Evolutionary conservation across 2,329 filamentous ascomycete genomes (phyloP), one percentile per base, ranked within the genome.

Genomic region (Xylaria sp.): DNA sequence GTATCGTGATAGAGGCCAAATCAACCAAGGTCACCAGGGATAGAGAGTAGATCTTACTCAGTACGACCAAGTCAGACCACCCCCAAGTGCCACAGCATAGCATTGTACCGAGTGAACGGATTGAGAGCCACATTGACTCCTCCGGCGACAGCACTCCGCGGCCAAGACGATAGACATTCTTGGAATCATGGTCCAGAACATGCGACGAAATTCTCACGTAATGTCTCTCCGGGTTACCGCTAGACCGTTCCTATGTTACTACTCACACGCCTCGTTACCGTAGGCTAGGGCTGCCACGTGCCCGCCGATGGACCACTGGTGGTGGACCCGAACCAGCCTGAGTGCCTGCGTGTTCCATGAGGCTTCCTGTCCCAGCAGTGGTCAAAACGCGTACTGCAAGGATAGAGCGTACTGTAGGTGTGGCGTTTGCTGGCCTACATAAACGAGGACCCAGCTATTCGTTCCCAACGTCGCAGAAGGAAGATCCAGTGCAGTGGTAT

Each of bases 231-330:
- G 25, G 21, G 7, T 45, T 54, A 6, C 43, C 33, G 31, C 43
- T 49, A n/a, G 58, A 19, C 8, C 28, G 14, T 35, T 47, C 40
- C 55, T 47, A 57, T n/a, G n/a, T n/a, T n/a, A n/a, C n/a, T n/a
- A 33, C 28, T 33, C 9, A n/a, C 57, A 58, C 47, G 11, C 37
- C 45, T 35, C 15, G 38, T 61, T 43, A 23, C 17, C n/a, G 45
- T 31, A 56, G 17, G 31, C 55, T 25, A 35, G 25, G 28, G 31
- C 42, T 35, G 46, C 61, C 61, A 64, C 62, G 62, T 64, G 62
- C 23, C 31, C n/a, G n/a, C n/a, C n/a, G n/a, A 45, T 35, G 19
- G 12, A 25, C 45, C 23, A n/a, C 35, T 38, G 40, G 14, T 21
- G 43, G 61, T 57, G 62, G 62, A 50, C 45, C 58, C 23, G 3